Evolutionary conservation across 108 stramenopile species (phyloP), one percentile per base, ranked within the genome.

Genomic region (Aurantiochytrium sp.): DNA sequence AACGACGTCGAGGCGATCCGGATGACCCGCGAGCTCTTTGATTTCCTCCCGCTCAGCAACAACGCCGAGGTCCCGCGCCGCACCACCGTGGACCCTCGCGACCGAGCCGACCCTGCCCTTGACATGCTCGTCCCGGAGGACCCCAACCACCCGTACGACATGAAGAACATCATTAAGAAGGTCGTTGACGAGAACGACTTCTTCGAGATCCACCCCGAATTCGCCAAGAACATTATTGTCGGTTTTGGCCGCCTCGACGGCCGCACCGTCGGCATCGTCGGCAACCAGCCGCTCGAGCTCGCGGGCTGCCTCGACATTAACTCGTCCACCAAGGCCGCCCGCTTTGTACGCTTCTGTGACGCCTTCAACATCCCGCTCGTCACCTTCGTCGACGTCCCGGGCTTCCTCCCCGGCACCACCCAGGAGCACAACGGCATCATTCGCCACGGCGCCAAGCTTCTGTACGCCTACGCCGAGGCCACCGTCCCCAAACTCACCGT

Each of bases 371-470:
- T 98, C 87, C 99, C 99, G 10, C 90, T 99, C 31, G 91, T 99
- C 15, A 99, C 99, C 4, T 98, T 99, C 87, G 99, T 99, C n/a
- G 99, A 99, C 90, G 99, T 99, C 19, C 99, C 99, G 12, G 99
- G 99, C 34, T 99, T 99, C 90, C 92, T 99, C 39, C 99, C 99
- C 12, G 99, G 99, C 4, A 97, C 97, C 8, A 65, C 3, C 4
- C 92, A 93, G 55, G 93, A 93, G 89, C 89, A 93, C 89, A 90
- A 91, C 39, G 92, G 93, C 41, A 99, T 99, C 91, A 98, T 98
- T 90, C 95, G 98, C 21, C 93, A 98, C 87, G 99, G 99, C 54
- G 95, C 97, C 54, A 98, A 99, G 94, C 93, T 99, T 24, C 94
- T 99, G 34, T 99, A 97, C 93, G 99, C 99, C 19, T 99, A 97